Conservation (phyloP, 2,329 filamentous ascomycete genomes). For the Venturia nashicola region DNA sequence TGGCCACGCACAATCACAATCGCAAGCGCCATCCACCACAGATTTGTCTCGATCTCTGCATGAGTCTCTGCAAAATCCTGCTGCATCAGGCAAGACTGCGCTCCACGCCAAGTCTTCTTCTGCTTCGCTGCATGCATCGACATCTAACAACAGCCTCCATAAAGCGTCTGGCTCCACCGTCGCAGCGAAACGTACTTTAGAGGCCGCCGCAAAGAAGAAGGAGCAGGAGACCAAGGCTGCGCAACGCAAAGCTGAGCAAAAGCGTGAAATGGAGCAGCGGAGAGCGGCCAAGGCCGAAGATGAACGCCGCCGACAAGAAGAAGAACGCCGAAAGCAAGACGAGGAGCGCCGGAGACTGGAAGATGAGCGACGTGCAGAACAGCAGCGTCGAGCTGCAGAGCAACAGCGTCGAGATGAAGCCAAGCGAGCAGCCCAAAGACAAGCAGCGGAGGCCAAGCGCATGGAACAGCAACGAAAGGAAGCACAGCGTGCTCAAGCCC, state of each 20-base stretch:
- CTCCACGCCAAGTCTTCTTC: constrained; percentile 56
- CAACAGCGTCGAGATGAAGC: constrained; percentile 24
- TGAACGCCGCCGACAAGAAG: constrained; percentile 39
- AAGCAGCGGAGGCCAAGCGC: constrained; percentile 24
- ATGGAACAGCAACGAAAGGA: constrained; percentile 50
- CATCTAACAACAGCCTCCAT: constrained; percentile 15
- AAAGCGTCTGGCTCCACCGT: constrained; percentile 16
- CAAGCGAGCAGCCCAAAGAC: constrained; percentile 23
- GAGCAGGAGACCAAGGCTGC: constrained; percentile 70
- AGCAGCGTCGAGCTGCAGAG: constrained; percentile 22
- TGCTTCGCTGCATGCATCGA: constrained; percentile 40
- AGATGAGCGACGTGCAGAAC: constrained; percentile 27
- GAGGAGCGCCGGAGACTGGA: constrained; percentile 23
- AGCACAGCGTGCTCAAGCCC: constrained; percentile 46
- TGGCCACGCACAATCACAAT: constrained; percentile 14
- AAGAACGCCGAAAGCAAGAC: constrained; percentile 11
- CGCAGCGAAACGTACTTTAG: constrained; percentile 44
- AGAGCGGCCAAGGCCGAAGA: constrained; percentile 43
- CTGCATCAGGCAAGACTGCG: constrained; percentile 32
- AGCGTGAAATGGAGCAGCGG: constrained; percentile 70
- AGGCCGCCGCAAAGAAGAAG: constrained; percentile 68
- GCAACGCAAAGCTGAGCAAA: constrained; percentile 68
- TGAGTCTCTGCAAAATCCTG: constrained; percentile 26
- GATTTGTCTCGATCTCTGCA: constrained; percentile 12
- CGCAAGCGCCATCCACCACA: constrained; percentile 10